Evolutionary conservation across 345 rosid genomes (phyloP), one percentile per base, ranked within the genome.

Genomic region (Aquilaria yunnanensis): DNA sequence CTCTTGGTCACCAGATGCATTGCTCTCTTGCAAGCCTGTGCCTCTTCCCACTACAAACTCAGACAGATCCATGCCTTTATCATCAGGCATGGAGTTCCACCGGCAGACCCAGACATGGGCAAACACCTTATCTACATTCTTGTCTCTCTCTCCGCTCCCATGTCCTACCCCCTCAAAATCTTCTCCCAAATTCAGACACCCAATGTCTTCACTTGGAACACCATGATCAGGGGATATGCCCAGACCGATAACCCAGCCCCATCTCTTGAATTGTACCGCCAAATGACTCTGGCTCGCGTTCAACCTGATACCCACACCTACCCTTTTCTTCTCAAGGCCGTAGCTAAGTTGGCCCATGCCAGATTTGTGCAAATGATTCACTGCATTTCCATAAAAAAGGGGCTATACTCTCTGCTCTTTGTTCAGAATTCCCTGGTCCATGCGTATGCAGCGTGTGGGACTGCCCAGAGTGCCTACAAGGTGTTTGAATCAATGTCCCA

Each of bases 231-330:
- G 77, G 96, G 97, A 58, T 87, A 87, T 69, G 84, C 88, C 0
- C 97, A 89, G 83, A 68, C 75, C 29, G 76, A 72, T 29, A 74
- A 69, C 61, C 85, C 92, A 4, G 54, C 31, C 51, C 80, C 85
- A 0, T 96, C 88, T 57, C 64, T 79, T 52, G 70, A 78, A 45
- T 75, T 92, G 57, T 84, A 80, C 64, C 66, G 63, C 48, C 70
- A 56, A 45, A 78, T 92, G 94, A 67, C 60, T 37, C 70, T 50
- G 33, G 75, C 72, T 46, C 68, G 64, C 11, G 66, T 82, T 9
- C 61, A 80, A 57, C 90, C 98, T 2, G 97, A 92, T 61, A 85
- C 88, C 6, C 87, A 92, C 61, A 92, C 98, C 1, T 92, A 80
- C 62, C 98, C 98, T 61, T 92, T 87, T 66, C 79, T 89, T 71